phyloP scores from a whole-genome alignment of 495 filamentous ascomycete species.

The Aspergillus conjunctus region DNA sequence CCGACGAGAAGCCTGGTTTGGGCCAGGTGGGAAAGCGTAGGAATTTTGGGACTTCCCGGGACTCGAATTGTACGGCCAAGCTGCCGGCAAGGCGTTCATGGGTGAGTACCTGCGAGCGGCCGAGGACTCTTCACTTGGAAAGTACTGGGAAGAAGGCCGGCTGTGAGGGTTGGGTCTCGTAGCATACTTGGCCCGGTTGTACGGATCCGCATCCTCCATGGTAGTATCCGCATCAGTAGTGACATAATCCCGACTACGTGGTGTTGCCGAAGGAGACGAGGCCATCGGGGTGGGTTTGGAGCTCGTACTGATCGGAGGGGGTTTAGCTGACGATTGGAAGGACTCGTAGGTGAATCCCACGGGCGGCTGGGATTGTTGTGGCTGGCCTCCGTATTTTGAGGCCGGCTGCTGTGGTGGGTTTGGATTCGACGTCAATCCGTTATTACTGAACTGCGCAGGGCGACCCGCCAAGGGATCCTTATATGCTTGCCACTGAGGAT shows the following conservation, averaged over 20 bases:
- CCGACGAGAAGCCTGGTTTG: slow-evolving; percentile 47
- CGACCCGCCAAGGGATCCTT: slow-evolving; percentile 49
- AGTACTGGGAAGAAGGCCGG: slow-evolving; percentile 62
- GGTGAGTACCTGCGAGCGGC: slow-evolving; percentile 92
- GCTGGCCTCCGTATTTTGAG: slow-evolving; percentile 49
- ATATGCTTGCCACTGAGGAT: slow-evolving; percentile 57
- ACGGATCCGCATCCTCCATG: slow-evolving; percentile 92
- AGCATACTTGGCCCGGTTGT: slow-evolving; percentile 77
- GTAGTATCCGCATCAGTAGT: slow-evolving; percentile 75
- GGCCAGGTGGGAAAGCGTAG: slow-evolving; percentile 47
- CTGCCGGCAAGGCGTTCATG: slow-evolving; percentile 77
- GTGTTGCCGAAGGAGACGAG: slow-evolving; percentile 65
- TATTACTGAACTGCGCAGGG: slow-evolving; percentile 44
- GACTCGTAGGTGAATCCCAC: slow-evolving; percentile 73
- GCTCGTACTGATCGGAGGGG: slow-evolving; percentile 55
- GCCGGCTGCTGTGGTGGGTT: slow-evolving; percentile 35
- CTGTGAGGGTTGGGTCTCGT: slow-evolving; percentile 68
- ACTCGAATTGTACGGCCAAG: slow-evolving; percentile 57
- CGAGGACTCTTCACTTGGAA: slow-evolving; percentile 73
- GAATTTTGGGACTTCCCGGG: slow-evolving; percentile 58
- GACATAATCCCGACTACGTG: slow-evolving; percentile 66
- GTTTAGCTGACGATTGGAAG: slow-evolving; percentile 59
- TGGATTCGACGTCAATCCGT: slow-evolving; percentile 43
- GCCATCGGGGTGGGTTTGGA: slow-evolving; percentile 57
- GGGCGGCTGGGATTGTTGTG: slow-evolving; percentile 60